Evolutionary conservation across 176 grass and related monocot genomes (phyloP).

Genomic region (Zea mays): Zm-B73-REFERENCE-NAM-5.0 NC_050103.1:91650501-91651000

Average conservation of each 20-base stretch:
- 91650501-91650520: neutral
- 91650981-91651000: conserved; percentile 31
- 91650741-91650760: conserved; percentile 81
- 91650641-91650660: conserved; percentile 47
- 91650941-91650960: conserved; percentile 93
- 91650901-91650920: conserved; percentile 78
- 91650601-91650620: conserved; percentile 8
- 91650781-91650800: conserved; percentile 46
- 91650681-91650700: conserved; percentile 63
- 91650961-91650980: conserved; percentile 77
- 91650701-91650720: conserved; percentile 86
- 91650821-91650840: conserved; percentile 6
- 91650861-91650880: conserved; percentile 93
- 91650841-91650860: conserved; percentile 48
- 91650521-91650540: neutral
- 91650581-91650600: conserved; percentile 9
- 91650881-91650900: conserved; percentile 80
- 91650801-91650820: neutral
- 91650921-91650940: conserved; percentile 90
- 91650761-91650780: conserved; percentile 94
- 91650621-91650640: conserved; percentile 30
- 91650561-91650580: neutral
- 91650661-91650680: conserved; percentile 61
- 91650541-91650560: neutral
- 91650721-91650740: conserved; percentile 74